These are phyloP conservation scores for Vaccinium corymbosum DNA, from an alignment of 148 eudicot genomes.

Conservation along the genomic window DNA sequence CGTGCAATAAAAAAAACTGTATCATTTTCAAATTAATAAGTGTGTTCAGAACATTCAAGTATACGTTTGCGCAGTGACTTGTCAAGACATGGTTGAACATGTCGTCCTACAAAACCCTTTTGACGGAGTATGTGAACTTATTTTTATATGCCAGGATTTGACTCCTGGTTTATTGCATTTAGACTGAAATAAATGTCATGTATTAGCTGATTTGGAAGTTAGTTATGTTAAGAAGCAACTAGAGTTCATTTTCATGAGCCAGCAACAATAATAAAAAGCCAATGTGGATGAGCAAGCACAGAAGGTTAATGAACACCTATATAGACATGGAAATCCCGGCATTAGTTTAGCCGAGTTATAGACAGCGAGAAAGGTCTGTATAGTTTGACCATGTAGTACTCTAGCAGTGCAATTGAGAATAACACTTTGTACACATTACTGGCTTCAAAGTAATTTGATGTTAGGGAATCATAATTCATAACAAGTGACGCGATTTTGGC, in stretches of 20 bases:
- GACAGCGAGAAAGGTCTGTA: not conserved
- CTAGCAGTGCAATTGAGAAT: not conserved
- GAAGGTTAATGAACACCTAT: not conserved
- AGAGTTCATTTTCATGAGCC: not conserved
- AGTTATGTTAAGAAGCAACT: conserved; percentile 9
- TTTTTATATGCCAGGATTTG: not conserved
- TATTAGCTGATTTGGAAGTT: not conserved
- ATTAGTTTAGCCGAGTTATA: too few relatives aligned
- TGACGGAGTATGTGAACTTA: conserved; percentile 51
- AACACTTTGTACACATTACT: not conserved
- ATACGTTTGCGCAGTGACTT: conserved; percentile 80
- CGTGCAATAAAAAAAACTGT: not conserved
- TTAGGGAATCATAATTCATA: not conserved
- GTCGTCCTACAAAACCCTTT: conserved; percentile 43
- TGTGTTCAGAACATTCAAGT: conserved; percentile 41
- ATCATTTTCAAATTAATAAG: not conserved
- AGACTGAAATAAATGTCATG: not conserved
- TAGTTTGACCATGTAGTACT: not conserved
- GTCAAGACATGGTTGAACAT: conserved; percentile 77
- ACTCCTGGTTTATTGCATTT: not conserved
- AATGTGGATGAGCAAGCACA: not conserved
- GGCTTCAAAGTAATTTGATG: not conserved
- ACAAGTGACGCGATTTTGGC: not conserved
- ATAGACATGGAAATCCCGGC: not conserved
- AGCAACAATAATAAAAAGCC: not conserved